Conservation (phyloP, 257 asterid genomes). For the Coffea canephora region DNA sequence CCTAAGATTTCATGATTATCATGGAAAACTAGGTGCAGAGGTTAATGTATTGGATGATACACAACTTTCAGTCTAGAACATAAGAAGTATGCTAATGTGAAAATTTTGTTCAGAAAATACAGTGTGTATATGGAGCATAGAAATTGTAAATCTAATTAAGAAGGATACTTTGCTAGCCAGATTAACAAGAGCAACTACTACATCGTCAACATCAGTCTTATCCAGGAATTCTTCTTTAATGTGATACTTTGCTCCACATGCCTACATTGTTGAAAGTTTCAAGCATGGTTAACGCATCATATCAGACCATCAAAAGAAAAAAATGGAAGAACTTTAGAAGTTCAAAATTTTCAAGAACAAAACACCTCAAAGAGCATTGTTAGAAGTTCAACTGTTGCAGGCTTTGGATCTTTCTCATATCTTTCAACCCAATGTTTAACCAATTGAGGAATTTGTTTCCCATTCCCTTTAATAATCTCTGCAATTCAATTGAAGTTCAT, state of each 20-base stretch:
- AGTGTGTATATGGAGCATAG: background rate
- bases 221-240: conserved; percentile 67
- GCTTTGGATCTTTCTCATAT: conserved; percentile 67
- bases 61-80: background rate
- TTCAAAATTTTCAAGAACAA: conserved; percentile 12
- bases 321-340: background rate
- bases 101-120: background rate
- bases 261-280: conserved; percentile 42
- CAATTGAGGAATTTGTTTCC: conserved; percentile 72
- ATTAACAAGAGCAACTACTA: conserved; percentile 86
- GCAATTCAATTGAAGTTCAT: conserved; percentile 27
- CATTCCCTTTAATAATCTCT: conserved; percentile 77
- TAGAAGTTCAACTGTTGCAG: conserved; percentile 73
- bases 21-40: conserved; percentile 32
- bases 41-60: background rate
- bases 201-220: conserved; percentile 83
- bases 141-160: conserved; percentile 1
- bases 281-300: background rate
- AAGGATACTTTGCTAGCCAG: conserved; percentile 84
- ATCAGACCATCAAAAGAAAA: background rate
- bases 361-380: conserved; percentile 84
- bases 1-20: conserved; percentile 50
- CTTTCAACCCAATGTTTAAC: conserved; percentile 84
- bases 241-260: conserved; percentile 82
- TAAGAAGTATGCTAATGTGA: background rate